A percentile compares a stretch with the other conserved stretches of the same genome.
These are phyloP conservation scores for Aschersonia sp. DNA, from an alignment of 2,329 filamentous ascomycete genomes.

Conservation along the genomic window DNA sequence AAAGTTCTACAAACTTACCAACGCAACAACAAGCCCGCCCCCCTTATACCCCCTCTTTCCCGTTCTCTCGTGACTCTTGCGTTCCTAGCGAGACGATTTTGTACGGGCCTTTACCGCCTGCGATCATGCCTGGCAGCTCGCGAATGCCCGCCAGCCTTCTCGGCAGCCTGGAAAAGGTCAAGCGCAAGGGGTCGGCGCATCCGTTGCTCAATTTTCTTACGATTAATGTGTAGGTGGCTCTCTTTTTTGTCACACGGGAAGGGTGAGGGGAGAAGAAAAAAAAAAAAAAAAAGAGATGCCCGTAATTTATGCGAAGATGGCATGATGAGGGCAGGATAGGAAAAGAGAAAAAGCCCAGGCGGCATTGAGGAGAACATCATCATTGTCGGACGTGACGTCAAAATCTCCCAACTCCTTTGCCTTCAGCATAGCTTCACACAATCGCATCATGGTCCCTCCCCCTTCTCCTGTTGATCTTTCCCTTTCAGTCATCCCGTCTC, in stretches of 20 bases:
- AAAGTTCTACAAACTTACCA: too few species aligned
- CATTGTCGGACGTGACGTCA: background rate
- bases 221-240: slow-evolving; percentile 46
- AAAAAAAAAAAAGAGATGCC: background rate
- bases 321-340: background rate
- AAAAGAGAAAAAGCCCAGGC: background rate
- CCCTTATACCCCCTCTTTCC: too few species aligned
- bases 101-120: too few species aligned
- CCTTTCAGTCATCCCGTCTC: background rate
- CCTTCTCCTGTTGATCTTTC: background rate
- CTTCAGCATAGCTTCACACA: too few species aligned
- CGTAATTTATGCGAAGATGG: background rate
- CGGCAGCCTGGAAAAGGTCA: slow-evolving; percentile 48
- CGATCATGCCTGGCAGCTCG: slow-evolving; percentile 48
- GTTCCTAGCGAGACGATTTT: too few species aligned
- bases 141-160: slow-evolving; percentile 58
- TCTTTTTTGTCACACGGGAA: background rate
- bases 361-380: background rate
- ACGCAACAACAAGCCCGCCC: too few species aligned
- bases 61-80: too few species aligned
- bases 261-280: background rate
- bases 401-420: background rate
- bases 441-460: too few species aligned
- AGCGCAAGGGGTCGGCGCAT: slow-evolving; percentile 39
- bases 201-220: slow-evolving; percentile 46